Base-by-base conservation (phyloP, 345 rosid species). In the Turnera subulata region DNA sequence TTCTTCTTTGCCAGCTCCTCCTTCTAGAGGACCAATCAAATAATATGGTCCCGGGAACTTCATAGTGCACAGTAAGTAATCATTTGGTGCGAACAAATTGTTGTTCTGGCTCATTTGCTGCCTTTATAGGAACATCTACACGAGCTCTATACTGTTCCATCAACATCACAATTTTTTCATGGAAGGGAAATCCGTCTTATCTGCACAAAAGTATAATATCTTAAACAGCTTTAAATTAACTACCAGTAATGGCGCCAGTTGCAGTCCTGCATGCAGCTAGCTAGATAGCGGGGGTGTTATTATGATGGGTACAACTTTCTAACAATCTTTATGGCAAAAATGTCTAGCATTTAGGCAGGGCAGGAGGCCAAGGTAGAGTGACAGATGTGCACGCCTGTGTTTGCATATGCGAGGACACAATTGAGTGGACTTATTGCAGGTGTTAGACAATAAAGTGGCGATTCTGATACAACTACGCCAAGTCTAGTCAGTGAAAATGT, bases 301-400 rank as follows among this genome's bases (percentile, higher is more conserved):
- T 32, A 43, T 49, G 67, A 61, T 60, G 50, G 70, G 20, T 44
- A 55, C 70, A 58, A 23, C 50, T 55, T 45, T 56, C 65, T 32
- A 29, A 56, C 67, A 19, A 29, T n/a, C 26, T 59, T 18, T 23
- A 50, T n/a, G 16, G 55, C 29, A 40, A 18, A n/a, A 37, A 20
- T 38, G 53, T 18, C 43, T 32, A 26, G 5, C 11, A 26, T 57
- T 35, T 40, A 15, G n/a, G 10, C 33, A 16, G n/a, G n/a, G n/a
- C n/a, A n/a, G n/a, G n/a, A n/a, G n/a, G n/a, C n/a, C n/a, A n/a
- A n/a, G n/a, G 12, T 7, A 5, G 52, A 29, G 50, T 18, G 11
- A 16, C 10, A 11, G 22, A 17, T 20, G 15, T 22, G 58, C 46
- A 16, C 37, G 16, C 57, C 7, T 15, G 9, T 20, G 50, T 5